These are phyloP conservation scores for Botryotinia convoluta DNA, from an alignment of 2,329 filamentous ascomycete genomes.

Conservation along the genomic window DNA sequence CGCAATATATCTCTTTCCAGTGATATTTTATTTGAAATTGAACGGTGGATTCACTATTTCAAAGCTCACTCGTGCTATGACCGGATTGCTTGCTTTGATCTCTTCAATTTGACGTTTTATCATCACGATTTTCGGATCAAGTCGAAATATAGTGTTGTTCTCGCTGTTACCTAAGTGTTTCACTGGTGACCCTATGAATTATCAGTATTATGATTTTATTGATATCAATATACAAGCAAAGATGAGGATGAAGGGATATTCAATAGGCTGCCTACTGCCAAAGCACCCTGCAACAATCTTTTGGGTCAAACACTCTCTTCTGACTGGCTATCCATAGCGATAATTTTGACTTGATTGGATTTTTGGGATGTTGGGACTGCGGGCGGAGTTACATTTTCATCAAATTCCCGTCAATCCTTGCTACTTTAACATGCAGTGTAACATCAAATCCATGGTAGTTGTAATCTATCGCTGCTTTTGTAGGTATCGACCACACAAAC, in stretches of 20 bases:
- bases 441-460: not conserved
- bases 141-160: not conserved
- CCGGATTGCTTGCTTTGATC: not conserved
- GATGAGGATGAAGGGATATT: not conserved
- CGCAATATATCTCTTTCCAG: too few species aligned
- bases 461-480: not conserved
- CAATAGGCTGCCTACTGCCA: not conserved
- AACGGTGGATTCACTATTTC: too few species aligned
- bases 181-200: not conserved
- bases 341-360: not conserved
- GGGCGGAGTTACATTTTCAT: not conserved
- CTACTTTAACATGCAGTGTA: not conserved
- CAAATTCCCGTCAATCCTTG: not conserved
- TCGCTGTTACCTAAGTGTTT: not conserved
- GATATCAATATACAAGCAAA: not conserved
- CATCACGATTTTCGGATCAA: not conserved
- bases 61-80: not conserved
- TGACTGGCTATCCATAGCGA: not conserved
- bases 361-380: not conserved
- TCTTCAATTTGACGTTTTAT: not conserved
- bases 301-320: not conserved
- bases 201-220: not conserved
- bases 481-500: not conserved
- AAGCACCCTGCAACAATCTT: not conserved
- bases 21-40: too few species aligned